Conservation (phyloP, 2,329 filamentous ascomycete genomes). For the Geosmithia putterillii region DNA sequence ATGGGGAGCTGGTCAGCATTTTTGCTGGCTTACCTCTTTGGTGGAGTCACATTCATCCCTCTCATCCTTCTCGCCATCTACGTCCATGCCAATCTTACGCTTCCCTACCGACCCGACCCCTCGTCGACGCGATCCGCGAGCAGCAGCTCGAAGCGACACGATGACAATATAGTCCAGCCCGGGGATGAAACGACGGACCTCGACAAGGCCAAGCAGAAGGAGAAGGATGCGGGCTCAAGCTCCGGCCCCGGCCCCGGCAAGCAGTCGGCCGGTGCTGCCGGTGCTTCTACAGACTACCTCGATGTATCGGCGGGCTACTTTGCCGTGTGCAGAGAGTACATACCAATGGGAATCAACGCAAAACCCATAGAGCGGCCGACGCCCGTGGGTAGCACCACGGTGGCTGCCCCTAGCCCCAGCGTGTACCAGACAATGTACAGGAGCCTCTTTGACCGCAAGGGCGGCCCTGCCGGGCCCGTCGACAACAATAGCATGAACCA, state of each 20-base stretch:
- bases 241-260: too few species aligned
- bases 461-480: conserved; percentile 10
- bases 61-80: conserved; percentile 50
- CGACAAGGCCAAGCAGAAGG: conserved; percentile 47
- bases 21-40: conserved; percentile 67
- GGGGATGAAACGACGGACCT: conserved; percentile 55
- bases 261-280: background rate
- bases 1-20: conserved; percentile 46
- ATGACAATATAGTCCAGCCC: conserved; percentile 36
- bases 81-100: conserved; percentile 54
- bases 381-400: conserved; percentile 61
- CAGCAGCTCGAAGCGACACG: conserved; percentile 4
- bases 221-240: conserved; percentile 37
- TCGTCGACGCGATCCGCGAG: background rate
- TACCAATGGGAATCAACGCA: conserved; percentile 81
- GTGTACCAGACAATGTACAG: conserved; percentile 98
- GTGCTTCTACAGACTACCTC: conserved; percentile 29
- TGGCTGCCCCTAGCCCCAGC: conserved; percentile 73
- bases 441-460: conserved; percentile 82
- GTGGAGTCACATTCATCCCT: conserved; percentile 80
- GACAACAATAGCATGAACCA: conserved; percentile 36
- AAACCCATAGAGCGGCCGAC: conserved; percentile 82
- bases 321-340: conserved; percentile 87
- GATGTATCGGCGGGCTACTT: conserved; percentile 88
- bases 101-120: conserved; percentile 37